Evolutionary conservation across 1,284 basidiomycete species (phyloP), one percentile per base, ranked within the genome.

Genomic region (Bondarzewia mesenterica): DNA sequence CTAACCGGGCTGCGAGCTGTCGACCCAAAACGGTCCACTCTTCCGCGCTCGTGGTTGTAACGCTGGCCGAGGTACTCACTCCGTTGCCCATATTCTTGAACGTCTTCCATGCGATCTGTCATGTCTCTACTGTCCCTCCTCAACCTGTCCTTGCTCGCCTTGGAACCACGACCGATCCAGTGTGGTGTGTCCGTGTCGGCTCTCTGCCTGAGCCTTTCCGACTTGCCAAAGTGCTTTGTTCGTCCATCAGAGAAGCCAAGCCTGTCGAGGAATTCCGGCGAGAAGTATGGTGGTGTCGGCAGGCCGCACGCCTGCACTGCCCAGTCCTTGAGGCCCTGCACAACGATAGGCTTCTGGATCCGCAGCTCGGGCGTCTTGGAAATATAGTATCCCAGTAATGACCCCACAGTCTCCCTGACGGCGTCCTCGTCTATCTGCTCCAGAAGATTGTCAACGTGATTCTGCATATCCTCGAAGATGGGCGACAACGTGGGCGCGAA

Each of bases 381-480:
- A 42, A 81, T 55, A 66, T 93, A 94, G 71, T 82, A 94, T 0
- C 92, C 92, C 12, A 93, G 64, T 47, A 88, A 62, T 7, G 85
- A 82, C 21, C 75, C 70, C 60, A 90, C 85, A 1, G 85, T 78
- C 55, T 86, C 82, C 40, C 70, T 65, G 46, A 91, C 61, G 0
- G 78, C 77, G 5, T 75, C 72, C 29, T 69, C 64, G 57, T 87
- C 79, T 27, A 89, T 18, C 23, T 51, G 42, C 6, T 50, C 50
- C 25, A 58, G 40, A n/a, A 62, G 32, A 18, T 62, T 10, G 62
- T 51, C 70, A 56, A 50, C 66, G 51, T 54, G 65, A 50, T 47
- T 55, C 44, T 59, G 71, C 55, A 66, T 59, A 16, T 69, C 61
- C 35, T 66, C 54, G 36, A 85, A 61, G 16, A 52, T 27, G 37